Evolutionary conservation across 2,329 filamentous ascomycete species (phyloP), one percentile per base, ranked within the genome.

Genomic region (Epichloe coenophiala): DNA sequence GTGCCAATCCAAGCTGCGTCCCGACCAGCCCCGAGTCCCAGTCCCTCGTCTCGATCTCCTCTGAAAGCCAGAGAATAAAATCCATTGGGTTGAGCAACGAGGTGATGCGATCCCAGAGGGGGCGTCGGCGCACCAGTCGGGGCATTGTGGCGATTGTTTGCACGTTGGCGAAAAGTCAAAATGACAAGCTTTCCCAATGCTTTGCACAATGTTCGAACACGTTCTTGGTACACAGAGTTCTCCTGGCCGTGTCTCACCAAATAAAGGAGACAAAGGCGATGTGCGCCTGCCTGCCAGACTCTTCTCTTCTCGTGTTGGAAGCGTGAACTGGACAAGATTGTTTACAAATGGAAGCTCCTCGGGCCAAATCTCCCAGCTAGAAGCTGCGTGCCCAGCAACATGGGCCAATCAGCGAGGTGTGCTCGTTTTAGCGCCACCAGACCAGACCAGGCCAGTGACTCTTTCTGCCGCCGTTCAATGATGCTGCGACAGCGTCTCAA

Each of bases 1-100:
- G 72, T 0, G 64, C 76, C 31, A 95, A 59, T 5, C 89, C 91
- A 17, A 95, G 71, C 48, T 87, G 82, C 5, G 81, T 78, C 27
- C 88, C 86, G 65, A 88, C 84, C 37, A 81, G 71, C 57, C 86
- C 84, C 19, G 91, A 88, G 58, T 96, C 87, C 82, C 89, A 94
- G 59, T 95, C 87, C 62, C 85, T 83, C 31, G 88, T 88, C 64
- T 96, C 90, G 53, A 98, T 77, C 68, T 95, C 88, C 65, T 97
- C 91, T 0, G 88, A 94, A 2, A 95, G 68, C 86, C 88, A 95
- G 17, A 98, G 80, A 49, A 93, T 71, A 61, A 91, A 86, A 68
- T 98, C 93, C 71, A 86, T 84, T 3, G 88, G 88, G 62, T 97
- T 91, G 53, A 96, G 72, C 65, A 81, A 81, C 51, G 86, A 76